Conservation (phyloP, 2,329 filamentous ascomycete species). For the Aspergillus ochraceoroseus region DNA sequence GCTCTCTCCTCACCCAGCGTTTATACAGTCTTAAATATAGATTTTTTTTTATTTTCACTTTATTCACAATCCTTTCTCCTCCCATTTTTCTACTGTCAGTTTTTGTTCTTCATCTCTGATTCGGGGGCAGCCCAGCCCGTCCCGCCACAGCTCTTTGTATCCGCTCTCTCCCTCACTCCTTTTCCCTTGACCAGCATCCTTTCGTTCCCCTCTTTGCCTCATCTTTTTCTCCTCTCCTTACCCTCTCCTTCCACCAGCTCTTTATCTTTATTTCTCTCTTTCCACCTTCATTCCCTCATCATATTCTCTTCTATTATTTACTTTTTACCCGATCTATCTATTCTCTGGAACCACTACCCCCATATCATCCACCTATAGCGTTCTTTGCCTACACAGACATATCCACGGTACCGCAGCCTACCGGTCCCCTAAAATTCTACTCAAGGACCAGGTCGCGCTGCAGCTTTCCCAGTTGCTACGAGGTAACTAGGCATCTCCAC, state of each 20-base stretch:
- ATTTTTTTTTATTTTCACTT: too few relatives aligned
- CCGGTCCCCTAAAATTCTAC: conserved; percentile 13
- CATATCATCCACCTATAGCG: conserved; percentile 7
- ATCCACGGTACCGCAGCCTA: conserved; percentile 22
- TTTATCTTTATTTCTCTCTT: neutral
- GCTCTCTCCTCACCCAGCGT: too few relatives aligned
- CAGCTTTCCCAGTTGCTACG: conserved; percentile 7
- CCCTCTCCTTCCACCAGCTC: too few relatives aligned
- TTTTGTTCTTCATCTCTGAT: conserved; percentile 3
- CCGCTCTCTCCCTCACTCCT: conserved; percentile 7
- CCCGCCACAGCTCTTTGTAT: conserved; percentile 5
- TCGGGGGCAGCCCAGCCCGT: conserved; percentile 5
- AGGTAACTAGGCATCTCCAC: conserved; percentile 17
- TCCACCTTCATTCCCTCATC: neutral
- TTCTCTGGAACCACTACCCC: conserved; percentile 5
- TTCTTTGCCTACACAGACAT: conserved; percentile 12
- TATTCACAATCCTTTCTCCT: too few relatives aligned
- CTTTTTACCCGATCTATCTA: conserved; percentile 5
- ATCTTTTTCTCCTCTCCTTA: conserved; percentile 4
- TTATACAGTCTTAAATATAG: too few relatives aligned
- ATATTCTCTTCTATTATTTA: conserved; percentile 3
- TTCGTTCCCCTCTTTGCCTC: conserved; percentile 9
- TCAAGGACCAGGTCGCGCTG: conserved; percentile 19
- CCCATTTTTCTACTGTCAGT: too few relatives aligned
- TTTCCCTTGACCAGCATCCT: conserved; percentile 5